A percentile compares a stretch with the other conserved stretches of the same genome.
phyloP scores from a whole-genome alignment of 768 basidiomycete genomes.

The Hygrophorus pudorinus region DNA sequence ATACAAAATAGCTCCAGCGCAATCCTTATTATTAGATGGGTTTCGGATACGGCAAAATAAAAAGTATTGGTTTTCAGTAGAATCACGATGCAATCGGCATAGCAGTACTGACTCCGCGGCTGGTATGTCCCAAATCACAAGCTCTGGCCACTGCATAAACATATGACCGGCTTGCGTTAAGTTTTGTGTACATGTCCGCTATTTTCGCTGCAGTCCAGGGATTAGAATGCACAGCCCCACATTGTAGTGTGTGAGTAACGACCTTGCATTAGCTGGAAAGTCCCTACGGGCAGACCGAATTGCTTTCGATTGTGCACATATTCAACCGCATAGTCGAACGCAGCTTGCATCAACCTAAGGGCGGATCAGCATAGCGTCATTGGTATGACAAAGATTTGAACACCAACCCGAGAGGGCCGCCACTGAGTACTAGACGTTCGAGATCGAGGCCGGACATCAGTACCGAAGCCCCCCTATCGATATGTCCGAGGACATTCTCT shows the following conservation, averaged over 20 bases:
- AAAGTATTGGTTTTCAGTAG: neutral
- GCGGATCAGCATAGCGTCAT: neutral
- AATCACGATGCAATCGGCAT: neutral
- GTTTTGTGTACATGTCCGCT: constrained; percentile 91
- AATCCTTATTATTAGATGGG: constrained; percentile 48
- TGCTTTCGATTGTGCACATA: constrained; percentile 93
- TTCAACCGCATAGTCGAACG: constrained; percentile 79
- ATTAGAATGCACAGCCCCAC: neutral
- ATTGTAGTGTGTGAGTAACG: neutral
- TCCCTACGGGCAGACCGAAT: constrained; percentile 79
- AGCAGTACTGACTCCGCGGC: constrained; percentile 51
- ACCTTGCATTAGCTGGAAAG: constrained; percentile 97
- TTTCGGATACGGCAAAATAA: constrained; percentile 1
- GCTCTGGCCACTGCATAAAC: constrained; percentile 90
- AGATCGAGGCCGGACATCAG: constrained; percentile 93
- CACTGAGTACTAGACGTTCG: constrained; percentile 84
- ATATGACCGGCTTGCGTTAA: constrained; percentile 81
- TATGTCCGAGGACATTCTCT: constrained; percentile 80
- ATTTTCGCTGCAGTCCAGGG: constrained; percentile 47
- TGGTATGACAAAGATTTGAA: neutral
- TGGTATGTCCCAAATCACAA: constrained; percentile 72
- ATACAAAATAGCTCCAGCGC: constrained; percentile 90
- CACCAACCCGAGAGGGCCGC: constrained; percentile 79
- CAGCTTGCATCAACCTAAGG: constrained; percentile 79
- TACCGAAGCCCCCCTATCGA: constrained; percentile 75